Percentiles rank a stretch among this genome's conserved stretches.
These are phyloP conservation scores for Lotus japonicus DNA, from an alignment of 306 rosid genomes.

Conservation along the genomic window DNA sequence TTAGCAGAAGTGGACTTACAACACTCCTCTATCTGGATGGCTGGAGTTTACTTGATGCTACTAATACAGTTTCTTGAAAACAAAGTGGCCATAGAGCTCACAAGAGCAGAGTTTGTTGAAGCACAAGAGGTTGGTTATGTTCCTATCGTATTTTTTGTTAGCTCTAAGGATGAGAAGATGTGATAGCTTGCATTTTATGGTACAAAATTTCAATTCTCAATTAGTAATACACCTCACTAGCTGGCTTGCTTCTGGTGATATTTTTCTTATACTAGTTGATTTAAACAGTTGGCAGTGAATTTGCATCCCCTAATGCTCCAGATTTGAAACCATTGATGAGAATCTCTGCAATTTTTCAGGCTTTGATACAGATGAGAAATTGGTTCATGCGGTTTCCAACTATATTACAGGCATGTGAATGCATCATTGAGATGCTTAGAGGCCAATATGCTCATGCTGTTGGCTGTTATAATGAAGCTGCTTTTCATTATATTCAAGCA, in stretches of 20 bases:
- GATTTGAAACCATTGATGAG: constrained; percentile 11
- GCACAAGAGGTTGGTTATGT: constrained; percentile 76
- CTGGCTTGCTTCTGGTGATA: constrained; percentile 15
- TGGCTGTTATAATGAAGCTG: constrained; percentile 85
- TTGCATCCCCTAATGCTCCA: constrained; percentile 10
- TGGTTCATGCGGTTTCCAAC: constrained; percentile 93
- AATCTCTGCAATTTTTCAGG: constrained; percentile 45
- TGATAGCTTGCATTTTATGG: constrained; percentile 15
- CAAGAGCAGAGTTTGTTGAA: constrained; percentile 83
- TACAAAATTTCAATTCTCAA: background rate
- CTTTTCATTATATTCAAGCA: constrained; percentile 84
- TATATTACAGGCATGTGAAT: constrained; percentile 85
- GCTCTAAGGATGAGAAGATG: background rate
- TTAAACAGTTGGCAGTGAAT: constrained; percentile 7
- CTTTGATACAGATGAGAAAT: constrained; percentile 82
- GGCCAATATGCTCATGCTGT: constrained; percentile 94
- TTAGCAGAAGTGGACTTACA: constrained; percentile 85
- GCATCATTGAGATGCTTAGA: constrained; percentile 90
- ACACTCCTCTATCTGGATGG: constrained; percentile 96
- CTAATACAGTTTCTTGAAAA: constrained; percentile 95
- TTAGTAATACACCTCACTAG: background rate
- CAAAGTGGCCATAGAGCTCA: constrained; percentile 91
- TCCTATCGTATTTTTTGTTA: constrained; percentile 9
- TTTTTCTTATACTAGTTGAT: background rate
- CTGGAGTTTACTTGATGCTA: constrained; percentile 91